A percentile compares a stretch with the other conserved stretches of the same genome.
These are phyloP conservation scores for Penicillium sp. DNA, from an alignment of 2,329 filamentous ascomycete species.

Conservation along the genomic window DNA sequence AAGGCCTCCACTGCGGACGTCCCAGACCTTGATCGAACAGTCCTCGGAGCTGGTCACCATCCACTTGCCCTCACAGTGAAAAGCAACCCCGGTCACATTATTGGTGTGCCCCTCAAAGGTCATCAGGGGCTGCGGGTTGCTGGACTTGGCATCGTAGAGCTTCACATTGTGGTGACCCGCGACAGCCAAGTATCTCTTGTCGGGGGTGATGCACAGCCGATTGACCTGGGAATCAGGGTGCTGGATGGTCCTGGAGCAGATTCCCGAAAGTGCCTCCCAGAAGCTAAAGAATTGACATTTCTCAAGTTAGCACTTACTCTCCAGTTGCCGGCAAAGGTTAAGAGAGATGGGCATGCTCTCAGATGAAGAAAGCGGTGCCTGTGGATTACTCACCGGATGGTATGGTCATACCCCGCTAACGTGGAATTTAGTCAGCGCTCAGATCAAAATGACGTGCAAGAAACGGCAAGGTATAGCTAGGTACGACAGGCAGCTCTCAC, in stretches of 20 bases:
- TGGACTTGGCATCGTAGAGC: constrained; percentile 96
- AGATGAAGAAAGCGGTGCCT: neutral
- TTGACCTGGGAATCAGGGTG: constrained; percentile 98
- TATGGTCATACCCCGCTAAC: constrained; percentile 67
- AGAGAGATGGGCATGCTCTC: too few species aligned
- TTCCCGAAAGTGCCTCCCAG: constrained; percentile 96
- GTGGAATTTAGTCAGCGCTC: neutral
- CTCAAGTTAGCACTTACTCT: neutral
- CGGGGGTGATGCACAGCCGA: constrained; percentile 93
- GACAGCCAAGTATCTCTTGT: constrained; percentile 90
- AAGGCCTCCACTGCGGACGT: constrained; percentile 75
- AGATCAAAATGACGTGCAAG: constrained; percentile 13
- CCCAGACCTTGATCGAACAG: constrained; percentile 95
- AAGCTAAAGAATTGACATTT: constrained; percentile 55
- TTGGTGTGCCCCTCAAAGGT: constrained; percentile 93
- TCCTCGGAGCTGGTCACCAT: constrained; percentile 98
- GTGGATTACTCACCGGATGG: constrained; percentile 55
- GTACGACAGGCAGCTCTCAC: constrained; percentile 16
- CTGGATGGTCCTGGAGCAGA: constrained; percentile 96
- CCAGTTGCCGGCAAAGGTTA: too few species aligned
- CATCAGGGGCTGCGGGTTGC: constrained; percentile 88
- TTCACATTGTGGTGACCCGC: constrained; percentile 82
- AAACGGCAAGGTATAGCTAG: constrained; percentile 18
- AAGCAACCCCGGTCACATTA: constrained; percentile 93
- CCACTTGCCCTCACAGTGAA: constrained; percentile 99